Evolutionary conservation across 108 stramenopile genomes (phyloP).

Genomic region (Fragilaria radians): DNA sequence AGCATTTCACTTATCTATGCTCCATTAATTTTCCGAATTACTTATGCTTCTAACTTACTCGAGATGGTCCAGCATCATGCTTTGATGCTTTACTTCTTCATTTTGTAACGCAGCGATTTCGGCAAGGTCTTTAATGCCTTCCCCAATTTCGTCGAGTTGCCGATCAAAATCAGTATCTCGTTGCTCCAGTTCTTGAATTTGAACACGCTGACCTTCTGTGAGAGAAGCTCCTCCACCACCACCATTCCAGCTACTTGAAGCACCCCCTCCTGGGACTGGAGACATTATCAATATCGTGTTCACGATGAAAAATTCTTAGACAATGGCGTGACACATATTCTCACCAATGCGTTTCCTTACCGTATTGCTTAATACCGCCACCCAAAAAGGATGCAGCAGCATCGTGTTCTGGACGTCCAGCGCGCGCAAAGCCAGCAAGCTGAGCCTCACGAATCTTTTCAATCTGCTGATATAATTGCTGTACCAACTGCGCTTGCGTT

Average conservation of each 20-base stretch:
- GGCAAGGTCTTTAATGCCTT: conserved; percentile 77
- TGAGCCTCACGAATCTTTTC: conserved; percentile 77
- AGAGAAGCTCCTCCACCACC: conserved; percentile 38
- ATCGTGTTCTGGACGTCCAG: conserved; percentile 22
- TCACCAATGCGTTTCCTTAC: background rate
- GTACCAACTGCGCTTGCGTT: conserved; percentile 63
- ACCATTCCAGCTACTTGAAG: background rate
- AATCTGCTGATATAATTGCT: conserved; percentile 67
- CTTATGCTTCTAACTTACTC: conserved; percentile 1
- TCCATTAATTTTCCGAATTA: background rate
- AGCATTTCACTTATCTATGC: background rate
- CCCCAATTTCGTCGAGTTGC: conserved; percentile 84
- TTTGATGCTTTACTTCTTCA: conserved; percentile 80
- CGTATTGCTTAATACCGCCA: background rate
- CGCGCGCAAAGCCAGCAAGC: conserved; percentile 65
- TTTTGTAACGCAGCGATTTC: conserved; percentile 73
- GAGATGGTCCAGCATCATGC: conserved; percentile 72
- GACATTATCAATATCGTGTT: background rate
- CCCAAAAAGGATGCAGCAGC: conserved; percentile 15
- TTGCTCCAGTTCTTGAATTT: conserved; percentile 66
- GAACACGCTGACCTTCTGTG: conserved; percentile 62
- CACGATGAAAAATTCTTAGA: background rate
- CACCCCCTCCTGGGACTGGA: background rate
- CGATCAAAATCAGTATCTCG: conserved; percentile 84
- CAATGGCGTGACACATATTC: conserved; percentile 1